Conservation (phyloP, 2,329 filamentous ascomycete genomes). For the Tricladium varicosporioides region DNA sequence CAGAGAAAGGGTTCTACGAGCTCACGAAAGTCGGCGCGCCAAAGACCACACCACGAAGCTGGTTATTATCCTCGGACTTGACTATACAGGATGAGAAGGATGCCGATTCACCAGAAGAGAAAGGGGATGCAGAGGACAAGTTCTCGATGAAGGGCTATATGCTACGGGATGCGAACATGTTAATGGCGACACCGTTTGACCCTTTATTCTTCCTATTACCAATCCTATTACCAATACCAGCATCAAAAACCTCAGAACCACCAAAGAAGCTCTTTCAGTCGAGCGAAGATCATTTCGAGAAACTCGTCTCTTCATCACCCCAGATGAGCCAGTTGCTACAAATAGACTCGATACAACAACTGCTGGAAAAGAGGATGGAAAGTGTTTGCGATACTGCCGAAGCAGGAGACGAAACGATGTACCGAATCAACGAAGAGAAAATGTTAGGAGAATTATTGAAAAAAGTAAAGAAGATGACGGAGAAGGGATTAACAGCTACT, state of each 20-base stretch:
- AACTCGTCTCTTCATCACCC: constrained; percentile 50
- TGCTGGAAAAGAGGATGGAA: constrained; percentile 64
- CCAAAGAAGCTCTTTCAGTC: constrained; percentile 65
- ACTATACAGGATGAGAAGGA: constrained; percentile 18
- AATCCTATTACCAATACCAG: constrained; percentile 52
- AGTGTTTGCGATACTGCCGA: constrained; percentile 79
- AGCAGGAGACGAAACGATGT: constrained; percentile 82
- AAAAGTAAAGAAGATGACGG: constrained; percentile 72
- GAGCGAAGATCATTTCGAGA: constrained; percentile 70
- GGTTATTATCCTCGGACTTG: constrained; percentile 46
- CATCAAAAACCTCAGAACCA: constrained; percentile 42
- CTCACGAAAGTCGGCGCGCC: constrained; percentile 57
- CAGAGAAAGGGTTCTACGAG: constrained; percentile 61
- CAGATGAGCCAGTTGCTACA: constrained; percentile 60
- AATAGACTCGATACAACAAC: constrained; percentile 40
- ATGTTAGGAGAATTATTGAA: constrained; percentile 61
- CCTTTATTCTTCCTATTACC: constrained; percentile 81
- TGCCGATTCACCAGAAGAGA: constrained; percentile 22
- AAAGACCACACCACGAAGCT: constrained; percentile 56
- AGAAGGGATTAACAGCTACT: constrained; percentile 66
- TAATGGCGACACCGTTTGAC: constrained; percentile 81
- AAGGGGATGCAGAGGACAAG: constrained; percentile 10
- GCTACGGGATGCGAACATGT: constrained; percentile 69
- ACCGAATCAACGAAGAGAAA: constrained; percentile 71
- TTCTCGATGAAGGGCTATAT: constrained; percentile 46